Base-by-base conservation (phyloP, 352 stramenopile genomes). In the Phytopythium sindhum region DNA sequence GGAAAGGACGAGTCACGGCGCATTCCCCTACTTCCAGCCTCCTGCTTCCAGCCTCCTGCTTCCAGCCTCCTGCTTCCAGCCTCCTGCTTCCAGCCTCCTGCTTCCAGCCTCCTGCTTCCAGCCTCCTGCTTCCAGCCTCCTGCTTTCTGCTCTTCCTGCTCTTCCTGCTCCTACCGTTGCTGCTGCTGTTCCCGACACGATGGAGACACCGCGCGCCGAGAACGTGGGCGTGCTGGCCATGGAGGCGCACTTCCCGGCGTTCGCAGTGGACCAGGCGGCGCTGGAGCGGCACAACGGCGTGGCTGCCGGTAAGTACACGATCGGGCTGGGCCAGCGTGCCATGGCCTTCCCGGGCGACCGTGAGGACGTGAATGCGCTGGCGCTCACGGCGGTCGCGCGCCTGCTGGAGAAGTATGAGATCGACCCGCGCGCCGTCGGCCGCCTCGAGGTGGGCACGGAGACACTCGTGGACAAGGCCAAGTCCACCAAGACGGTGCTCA, bases 361-460 rank as follows among this genome's bases (percentile, higher is more conserved):
- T 56, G 81, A 90, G 57, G 83, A 94, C 62, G 73, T 86, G 63
- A 90, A 92, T 58, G 86, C 83, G 59, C 68, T 90, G 60, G 80
- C 82, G 52, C 67, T 92, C 56, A 89, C 79, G 28, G 77, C 65
- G 23, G 77, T 90, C 5, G 69, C 83, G 21, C 69, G 67, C 55
- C 74, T 92, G 14, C 51, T 92, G 44, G 70, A 75, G 53, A 86
- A 84, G 64, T 89, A 82, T 63, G 54, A 62, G 19, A 69, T 92
- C 10, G 50, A 68, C 15, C 61, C 88, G 5, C 72, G 77, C 2
- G 71, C 96, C 58, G 84, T 99, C 33, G 97, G 97, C 23, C 79
- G 97, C 11, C 74, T 99, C 1, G 97, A 99, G 71, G 90, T 99
- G 33, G 97, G 97, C 58, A 99, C 97, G 4, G 97, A 99, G 84